Base-by-base conservation (phyloP, 1,139 yeast species). In the Candida sp. region DNA sequence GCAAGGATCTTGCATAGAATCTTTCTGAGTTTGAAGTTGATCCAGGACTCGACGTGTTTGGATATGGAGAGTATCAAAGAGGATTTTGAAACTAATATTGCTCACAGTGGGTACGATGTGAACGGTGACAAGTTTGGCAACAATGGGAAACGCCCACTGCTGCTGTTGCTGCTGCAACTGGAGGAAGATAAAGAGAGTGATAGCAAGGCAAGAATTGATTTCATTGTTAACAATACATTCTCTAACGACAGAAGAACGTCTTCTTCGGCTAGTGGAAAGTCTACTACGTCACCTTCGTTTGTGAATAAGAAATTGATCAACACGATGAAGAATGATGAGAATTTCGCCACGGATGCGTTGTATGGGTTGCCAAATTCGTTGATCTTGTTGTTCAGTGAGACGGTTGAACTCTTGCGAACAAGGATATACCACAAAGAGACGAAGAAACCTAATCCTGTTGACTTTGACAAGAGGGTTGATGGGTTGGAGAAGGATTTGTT, bases 351-450 rank as follows among this genome's bases (percentile, higher is more conserved):
- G 1, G 96, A 89, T 67, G 90, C 94, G 0, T 74, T 90, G 49
- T 90, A 90, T 63, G 97, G 97, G 0, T 72, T 91, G 49, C 97
- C 97, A 2, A 90, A 89, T 63, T 88, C 96, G 1, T 72, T 91
- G 44, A 86, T 90, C 55, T 63, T 85, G 37, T 70, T 90, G 45
- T 90, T 91, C 66, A 81, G 88, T 50, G 89, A 86, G 54, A 84
- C 87, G 11, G 90, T 87, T 7, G 83, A 84, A 51, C 65, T 89
- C 39, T 75, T 88, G 8, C 74, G 93, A 51, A 80, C 85, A 51
- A 85, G 84, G 51, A 79, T 84, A 47, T 83, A 81, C 59, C 81
- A 83, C 59, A 70, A 73, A 49, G 69, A 67, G 40, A 60, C 65
- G 5, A 56, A 55, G 35, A 60, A 65, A 30, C 54, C 60, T 5